Base-by-base conservation (phyloP, 2,329 filamentous ascomycete genomes). In the Xylaria digitata region DNA sequence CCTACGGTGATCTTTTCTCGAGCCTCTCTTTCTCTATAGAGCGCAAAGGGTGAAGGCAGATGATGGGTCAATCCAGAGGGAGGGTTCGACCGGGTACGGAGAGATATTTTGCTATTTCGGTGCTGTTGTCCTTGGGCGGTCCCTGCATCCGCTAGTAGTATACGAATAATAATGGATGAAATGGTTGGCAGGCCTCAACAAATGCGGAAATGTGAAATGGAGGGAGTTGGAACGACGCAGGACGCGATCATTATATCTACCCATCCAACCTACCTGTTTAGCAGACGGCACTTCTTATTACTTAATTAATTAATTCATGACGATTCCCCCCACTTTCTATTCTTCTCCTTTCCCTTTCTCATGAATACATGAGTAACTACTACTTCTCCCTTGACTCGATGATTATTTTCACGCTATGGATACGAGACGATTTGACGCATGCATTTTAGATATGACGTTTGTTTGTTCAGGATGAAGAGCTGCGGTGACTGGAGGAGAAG, bases 291-390 rank as follows among this genome's bases (percentile, higher is more conserved):
- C 40, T 65, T 56, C 15, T 61, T 61, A 65, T 21, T 43, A 42
- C 57, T 54, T 62, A 66, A 53, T 53, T 66, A 62, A 62, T 57
- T 58, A 66, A 66, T 62, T 58, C 48, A 58, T 48, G 58, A 66
- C 48, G 46, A 66, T 58, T 61, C 19, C 37, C 37, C n/a, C 6
- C 8, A 15, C 49, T 52, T 61, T 42, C 48, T 23, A 6, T 48
- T 15, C 21, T 37, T 9, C 45, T 13, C 19, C 13, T 48, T 21
- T 5, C 43, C 11, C 21, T 48, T 13, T 26, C 21, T 23, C 19
- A 15, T 48, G 9, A 15, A 26, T 13, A 17, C 5, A 40, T 15
- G 2, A 15, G 37, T 15, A 5, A 40, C 37, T 15, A 0, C 13
- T 40, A 37, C 13, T 40, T 15, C 11, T 40, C 37, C 37, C 11